Evolutionary conservation across 2,329 filamentous ascomycete species (phyloP), one percentile per base, ranked within the genome.

Genomic region (Fusarium globosum): DNA sequence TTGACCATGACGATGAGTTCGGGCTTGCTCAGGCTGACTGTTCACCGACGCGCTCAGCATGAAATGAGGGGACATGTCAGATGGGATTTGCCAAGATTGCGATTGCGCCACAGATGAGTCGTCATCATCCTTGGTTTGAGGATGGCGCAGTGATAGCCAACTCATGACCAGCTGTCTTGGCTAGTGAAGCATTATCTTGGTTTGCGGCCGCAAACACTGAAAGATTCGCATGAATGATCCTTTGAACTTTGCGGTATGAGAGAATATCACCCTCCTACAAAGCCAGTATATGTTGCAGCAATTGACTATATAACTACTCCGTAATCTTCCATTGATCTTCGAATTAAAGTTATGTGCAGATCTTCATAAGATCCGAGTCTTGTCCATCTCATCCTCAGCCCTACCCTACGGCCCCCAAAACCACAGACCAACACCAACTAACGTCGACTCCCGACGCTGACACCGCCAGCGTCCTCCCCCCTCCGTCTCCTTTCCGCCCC

Each of bases 51-150:
- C 18, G 49, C 8, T 36, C 30, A 51, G 20, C 11, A 42, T 20
- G 23, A 3, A 18, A 58, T 57, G 61, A 61, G 51, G 55, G 43
- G 39, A 36, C 4, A 35, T 46, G 66, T 69, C 58, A 69, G 66
- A 61, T 55, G 18, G 16, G 20, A 58, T n/a, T 16, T 65, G 67
- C 66, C 67, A 70, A 70, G 42, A 14, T 49, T 69, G 60, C 67
- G 67, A 14, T 49, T 69, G 60, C 67, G 67, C 67, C 67, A 66
- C 67, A 41, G 20, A 33, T 9, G 21, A 48, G 30, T 70, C 60
- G 67, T 69, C 60, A 70, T 53, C 60, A 36, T 30, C 16, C 12
- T 65, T 36, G 10, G n/a, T 42, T 48, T 28, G 28, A 45, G 26
- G 6, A 20, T 20, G 28, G n/a, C 8, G 49, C n/a, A 28, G 18